A percentile compares a stretch with the other conserved stretches of the same genome.
Conservation (phyloP, 1,284 basidiomycete genomes). For the Cryptococcus sp. region DNA sequence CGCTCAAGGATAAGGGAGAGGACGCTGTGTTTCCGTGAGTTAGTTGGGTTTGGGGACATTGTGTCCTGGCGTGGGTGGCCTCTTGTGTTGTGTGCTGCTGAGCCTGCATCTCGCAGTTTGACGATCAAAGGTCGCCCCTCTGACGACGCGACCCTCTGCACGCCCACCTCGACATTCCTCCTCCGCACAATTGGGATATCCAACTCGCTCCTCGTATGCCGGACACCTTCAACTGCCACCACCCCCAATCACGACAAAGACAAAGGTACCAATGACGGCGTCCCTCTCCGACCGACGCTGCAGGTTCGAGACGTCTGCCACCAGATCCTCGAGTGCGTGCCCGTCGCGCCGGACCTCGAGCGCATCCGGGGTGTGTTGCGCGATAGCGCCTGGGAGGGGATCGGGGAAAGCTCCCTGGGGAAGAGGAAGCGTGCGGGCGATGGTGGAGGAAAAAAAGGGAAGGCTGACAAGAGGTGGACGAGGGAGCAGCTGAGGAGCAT, state of each 20-base stretch:
- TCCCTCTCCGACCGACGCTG: slow-evolving; percentile 17
- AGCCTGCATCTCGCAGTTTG: slow-evolving; percentile 52
- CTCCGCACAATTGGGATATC: slow-evolving; percentile 78
- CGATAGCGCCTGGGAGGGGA: slow-evolving; percentile 61
- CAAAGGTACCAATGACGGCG: not conserved
- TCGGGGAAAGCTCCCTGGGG: slow-evolving; percentile 50
- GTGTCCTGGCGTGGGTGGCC: not conserved
- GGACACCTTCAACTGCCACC: slow-evolving; percentile 50
- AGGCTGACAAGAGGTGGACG: slow-evolving; percentile 32
- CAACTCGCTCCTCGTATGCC: slow-evolving; percentile 74
- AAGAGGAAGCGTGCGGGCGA: slow-evolving; percentile 20
- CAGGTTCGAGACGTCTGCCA: slow-evolving; percentile 54
- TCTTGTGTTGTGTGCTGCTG: not conserved
- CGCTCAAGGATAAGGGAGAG: slow-evolving; percentile 13
- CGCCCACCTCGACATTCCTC: slow-evolving; percentile 68
- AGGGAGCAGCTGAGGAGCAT: slow-evolving; percentile 57
- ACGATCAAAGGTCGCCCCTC: slow-evolving; percentile 72
- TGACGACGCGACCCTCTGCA: slow-evolving; percentile 87
- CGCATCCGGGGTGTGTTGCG: slow-evolving; percentile 61
- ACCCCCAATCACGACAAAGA: slow-evolving; percentile 3
- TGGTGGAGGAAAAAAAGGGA: slow-evolving; percentile 11
- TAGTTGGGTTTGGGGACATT: too few relatives aligned
- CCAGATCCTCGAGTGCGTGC: slow-evolving; percentile 72
- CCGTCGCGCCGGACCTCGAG: slow-evolving; percentile 67
- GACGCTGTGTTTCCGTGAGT: slow-evolving; percentile 35